Evolutionary conservation across 2,329 filamentous ascomycete genomes (phyloP).

Genomic region (Alternaria viburni): DNA sequence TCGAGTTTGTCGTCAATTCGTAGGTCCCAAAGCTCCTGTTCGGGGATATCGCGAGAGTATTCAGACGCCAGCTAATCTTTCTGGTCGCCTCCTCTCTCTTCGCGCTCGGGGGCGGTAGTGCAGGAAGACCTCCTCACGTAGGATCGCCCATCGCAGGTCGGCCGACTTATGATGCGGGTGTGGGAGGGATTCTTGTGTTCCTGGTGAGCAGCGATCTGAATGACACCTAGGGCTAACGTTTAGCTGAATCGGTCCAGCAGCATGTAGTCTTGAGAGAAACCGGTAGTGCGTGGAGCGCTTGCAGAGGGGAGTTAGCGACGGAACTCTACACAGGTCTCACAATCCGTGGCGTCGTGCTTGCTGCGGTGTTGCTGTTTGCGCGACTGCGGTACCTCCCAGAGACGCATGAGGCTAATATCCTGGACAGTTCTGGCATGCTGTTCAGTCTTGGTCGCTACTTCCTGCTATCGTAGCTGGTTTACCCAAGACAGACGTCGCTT

Average conservation of each 20-base stretch:
- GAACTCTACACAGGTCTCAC: slow-evolving; percentile 49
- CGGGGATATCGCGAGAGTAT: neutral
- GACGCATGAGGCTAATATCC: slow-evolving; percentile 24
- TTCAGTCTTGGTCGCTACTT: slow-evolving; percentile 48
- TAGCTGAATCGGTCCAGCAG: neutral
- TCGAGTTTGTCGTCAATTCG: neutral
- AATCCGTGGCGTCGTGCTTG: slow-evolving; percentile 3
- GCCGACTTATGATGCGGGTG: neutral
- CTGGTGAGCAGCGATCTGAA: neutral
- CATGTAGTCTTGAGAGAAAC: slow-evolving; percentile 11
- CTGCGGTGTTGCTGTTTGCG: neutral
- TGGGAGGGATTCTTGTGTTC: neutral
- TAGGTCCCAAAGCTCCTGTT: neutral
- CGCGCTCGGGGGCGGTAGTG: neutral
- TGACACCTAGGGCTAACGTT: neutral
- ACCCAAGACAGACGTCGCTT: slow-evolving; percentile 16
- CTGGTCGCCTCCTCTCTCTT: neutral
- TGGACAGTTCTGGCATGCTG: slow-evolving; percentile 34
- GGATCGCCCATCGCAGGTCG: neutral
- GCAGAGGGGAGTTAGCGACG: slow-evolving; percentile 49
- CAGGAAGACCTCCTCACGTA: neutral
- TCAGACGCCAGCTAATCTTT: neutral
- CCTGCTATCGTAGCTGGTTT: slow-evolving; percentile 42
- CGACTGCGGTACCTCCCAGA: neutral
- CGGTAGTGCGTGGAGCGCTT: slow-evolving; percentile 23